phyloP scores from a whole-genome alignment of 2,329 filamentous ascomycete species.

The Diaporthe caulivora region DNA sequence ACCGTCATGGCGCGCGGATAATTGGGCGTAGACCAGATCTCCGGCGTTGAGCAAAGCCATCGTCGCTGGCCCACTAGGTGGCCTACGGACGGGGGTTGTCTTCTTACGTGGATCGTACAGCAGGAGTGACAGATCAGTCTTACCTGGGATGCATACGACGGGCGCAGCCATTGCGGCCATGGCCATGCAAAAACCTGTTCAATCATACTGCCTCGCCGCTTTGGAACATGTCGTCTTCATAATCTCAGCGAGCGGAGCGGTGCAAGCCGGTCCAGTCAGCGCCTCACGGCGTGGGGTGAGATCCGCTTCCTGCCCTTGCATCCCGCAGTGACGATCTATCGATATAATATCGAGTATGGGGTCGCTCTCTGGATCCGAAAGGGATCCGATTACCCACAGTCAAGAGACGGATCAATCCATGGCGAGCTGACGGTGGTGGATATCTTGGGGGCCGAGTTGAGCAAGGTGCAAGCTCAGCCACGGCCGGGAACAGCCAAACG shows the following conservation, averaged over 20 bases:
- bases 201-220: not conserved
- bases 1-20: not conserved
- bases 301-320: not conserved
- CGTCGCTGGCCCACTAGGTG: not conserved
- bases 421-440: conserved; percentile 21
- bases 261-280: not conserved
- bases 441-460: conserved; percentile 20
- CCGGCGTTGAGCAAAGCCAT: not conserved
- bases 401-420: conserved; percentile 1
- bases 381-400: conserved; percentile 16
- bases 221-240: not conserved
- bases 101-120: not conserved
- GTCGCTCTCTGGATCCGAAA: conserved; percentile 16
- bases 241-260: not conserved
- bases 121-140: not conserved
- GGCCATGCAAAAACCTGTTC: not conserved
- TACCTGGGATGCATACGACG: not conserved
- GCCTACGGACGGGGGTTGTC: not conserved
- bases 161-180: not conserved
- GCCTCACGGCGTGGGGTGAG: not conserved
- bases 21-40: not conserved
- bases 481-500: conserved; percentile 11
- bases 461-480: conserved; percentile 14
- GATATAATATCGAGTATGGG: conserved; percentile 22
- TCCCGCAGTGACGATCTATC: conserved; percentile 15